phyloP scores from a whole-genome alignment of 768 basidiomycete genomes.

The Suillus paluster region DNA sequence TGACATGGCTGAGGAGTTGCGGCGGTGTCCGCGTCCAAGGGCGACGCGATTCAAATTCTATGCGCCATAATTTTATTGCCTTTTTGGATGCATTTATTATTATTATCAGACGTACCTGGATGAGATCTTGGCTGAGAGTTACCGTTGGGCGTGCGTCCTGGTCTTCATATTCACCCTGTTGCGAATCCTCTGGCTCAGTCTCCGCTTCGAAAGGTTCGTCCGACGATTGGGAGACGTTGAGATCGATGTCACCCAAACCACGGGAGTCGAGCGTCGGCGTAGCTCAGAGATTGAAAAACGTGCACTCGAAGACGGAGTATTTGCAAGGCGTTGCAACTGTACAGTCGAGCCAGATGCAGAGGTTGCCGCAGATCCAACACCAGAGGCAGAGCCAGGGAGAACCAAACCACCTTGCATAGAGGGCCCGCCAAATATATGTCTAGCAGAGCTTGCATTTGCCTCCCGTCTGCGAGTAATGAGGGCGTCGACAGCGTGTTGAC shows the following conservation, averaged over 20 bases:
- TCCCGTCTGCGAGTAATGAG: conserved; percentile 35
- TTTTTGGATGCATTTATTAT: neutral
- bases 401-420: conserved; percentile 17
- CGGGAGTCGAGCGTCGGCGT: conserved; percentile 26
- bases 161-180: conserved; percentile 10
- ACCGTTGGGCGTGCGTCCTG: conserved; percentile 14
- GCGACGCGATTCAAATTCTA: conserved; percentile 27
- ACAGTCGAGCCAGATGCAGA: conserved; percentile 27
- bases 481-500: conserved; percentile 42
- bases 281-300: conserved; percentile 25
- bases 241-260: conserved; percentile 31
- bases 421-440: conserved; percentile 25
- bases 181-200: conserved; percentile 17
- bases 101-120: conserved; percentile 26
- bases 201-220: conserved; percentile 16
- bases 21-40: conserved; percentile 22
- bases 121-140: conserved; percentile 33
- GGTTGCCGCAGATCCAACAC: conserved; percentile 11
- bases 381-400: conserved; percentile 23
- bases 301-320: conserved; percentile 17
- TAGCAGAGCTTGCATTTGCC: conserved; percentile 19
- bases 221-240: conserved; percentile 27
- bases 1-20: conserved; percentile 27
- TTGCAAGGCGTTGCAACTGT: conserved; percentile 18
- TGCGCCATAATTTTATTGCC: conserved; percentile 2